These are phyloP conservation scores for Naegleria gruberi DNA, from an alignment of 208 protist species.

Conservation along the genomic window DNA sequence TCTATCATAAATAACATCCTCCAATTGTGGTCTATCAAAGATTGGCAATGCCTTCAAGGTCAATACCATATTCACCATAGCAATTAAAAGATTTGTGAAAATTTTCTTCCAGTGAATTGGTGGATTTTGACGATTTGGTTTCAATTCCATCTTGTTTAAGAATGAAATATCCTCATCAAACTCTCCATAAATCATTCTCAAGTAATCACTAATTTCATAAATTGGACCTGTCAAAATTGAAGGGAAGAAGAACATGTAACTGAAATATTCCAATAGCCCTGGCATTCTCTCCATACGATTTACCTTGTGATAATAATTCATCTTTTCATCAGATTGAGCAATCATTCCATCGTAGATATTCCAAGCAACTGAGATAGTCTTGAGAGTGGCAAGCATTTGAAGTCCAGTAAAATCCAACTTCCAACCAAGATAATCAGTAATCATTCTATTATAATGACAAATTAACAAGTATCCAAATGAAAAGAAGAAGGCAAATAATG, in stretches of 20 bases:
- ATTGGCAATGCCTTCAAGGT: neutral
- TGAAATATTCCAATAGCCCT: conserved; percentile 43
- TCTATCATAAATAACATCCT: neutral
- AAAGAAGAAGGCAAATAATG: neutral
- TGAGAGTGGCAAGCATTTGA: conserved; percentile 54
- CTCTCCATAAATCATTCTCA: conserved; percentile 17
- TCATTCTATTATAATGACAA: conserved; percentile 47
- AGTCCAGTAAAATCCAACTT: conserved; percentile 46
- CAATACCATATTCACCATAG: neutral
- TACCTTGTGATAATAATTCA: conserved; percentile 29
- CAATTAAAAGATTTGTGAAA: neutral
- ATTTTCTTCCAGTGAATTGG: neutral
- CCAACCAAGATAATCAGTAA: conserved; percentile 51
- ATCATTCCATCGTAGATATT: conserved; percentile 44
- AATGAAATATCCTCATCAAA: neutral
- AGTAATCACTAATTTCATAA: conserved; percentile 48
- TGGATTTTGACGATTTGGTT: neutral
- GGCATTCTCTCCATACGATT: conserved; percentile 40
- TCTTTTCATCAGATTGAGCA: neutral
- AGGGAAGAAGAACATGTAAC: conserved; percentile 46
- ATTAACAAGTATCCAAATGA: neutral
- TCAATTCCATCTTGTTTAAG: neutral
- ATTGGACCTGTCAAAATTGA: conserved; percentile 46
- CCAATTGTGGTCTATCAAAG: neutral
- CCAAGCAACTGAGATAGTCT: conserved; percentile 44